Evolutionary conservation across 2,329 filamentous ascomycete genomes (phyloP), one percentile per base, ranked within the genome.

Genomic region (Fusarium vanettenii): DNA sequence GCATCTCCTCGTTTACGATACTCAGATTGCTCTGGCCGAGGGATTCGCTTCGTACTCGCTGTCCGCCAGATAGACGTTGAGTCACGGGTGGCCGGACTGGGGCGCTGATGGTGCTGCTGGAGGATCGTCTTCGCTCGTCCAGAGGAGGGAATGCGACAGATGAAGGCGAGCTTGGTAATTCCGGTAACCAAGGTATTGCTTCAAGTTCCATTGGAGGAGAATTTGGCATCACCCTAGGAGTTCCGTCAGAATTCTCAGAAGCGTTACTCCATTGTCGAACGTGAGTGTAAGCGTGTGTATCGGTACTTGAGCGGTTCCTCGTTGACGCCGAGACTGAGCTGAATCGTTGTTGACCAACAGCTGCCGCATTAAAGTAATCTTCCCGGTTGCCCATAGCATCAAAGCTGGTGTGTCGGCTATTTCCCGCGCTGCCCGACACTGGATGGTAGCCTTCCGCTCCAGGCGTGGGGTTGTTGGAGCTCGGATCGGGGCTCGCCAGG

Each of bases 1-100:
- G 87, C 60, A 87, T 81, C 66, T 87, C 86, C 74, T 89, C 87
- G 52, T 79, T 82, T 35, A 88, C 85, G 3, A 78, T 74, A 20
- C 73, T 76, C 35, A 82, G 67, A 39, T 73, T 60, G 6, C 69
- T 69, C 43, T 76, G 77, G 0, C 75, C 77, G 2, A 74, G 39
- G 1, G 77, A 79, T 33, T 79, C 77, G 20, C 77, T 79, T 6
- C 77, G 70, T 57, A 67, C 66, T 68, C 76, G 72, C 67, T 69
- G 72, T 18, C 80, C 79, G 43, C 81, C 82, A 20, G 79, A 74
- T 65, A 74, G 67, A 27, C 82, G 77, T 18, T 79, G 79, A 2
- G 71, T 60, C 5, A 78, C 60, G 6, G 79, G 66, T n/a, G 80
- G 80, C 9, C 80, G 71, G 4, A 43, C 68, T 48, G 70, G 70